These are phyloP conservation scores for Melaleuca quinquenervia DNA, from an alignment of 345 rosid species.

Conservation along the genomic window DNA sequence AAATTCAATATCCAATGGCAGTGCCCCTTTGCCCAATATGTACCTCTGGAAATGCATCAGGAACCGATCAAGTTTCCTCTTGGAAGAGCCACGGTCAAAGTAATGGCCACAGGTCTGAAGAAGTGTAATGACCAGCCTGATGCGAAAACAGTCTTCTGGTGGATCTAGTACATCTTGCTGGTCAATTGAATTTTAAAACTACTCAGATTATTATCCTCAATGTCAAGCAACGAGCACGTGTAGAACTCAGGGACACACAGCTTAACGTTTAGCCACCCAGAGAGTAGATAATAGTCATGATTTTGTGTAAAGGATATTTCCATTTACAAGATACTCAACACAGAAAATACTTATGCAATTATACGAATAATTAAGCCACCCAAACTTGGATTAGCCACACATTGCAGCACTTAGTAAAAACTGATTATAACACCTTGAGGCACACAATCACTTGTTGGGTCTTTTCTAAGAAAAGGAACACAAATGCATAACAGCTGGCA, in stretches of 20 bases:
- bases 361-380: background rate
- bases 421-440: background rate
- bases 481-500: background rate
- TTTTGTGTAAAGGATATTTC: background rate
- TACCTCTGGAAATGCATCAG: slow-evolving; percentile 91
- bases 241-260: background rate
- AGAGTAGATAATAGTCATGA: background rate
- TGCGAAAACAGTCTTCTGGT: slow-evolving; percentile 92
- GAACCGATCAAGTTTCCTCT: slow-evolving; percentile 91
- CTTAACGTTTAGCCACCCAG: background rate
- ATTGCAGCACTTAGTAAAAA: background rate
- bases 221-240: background rate
- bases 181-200: background rate
- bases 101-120: slow-evolving; percentile 97
- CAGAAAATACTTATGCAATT: background rate
- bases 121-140: slow-evolving; percentile 88
- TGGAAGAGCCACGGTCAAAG: slow-evolving; percentile 95
- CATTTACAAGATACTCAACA: background rate
- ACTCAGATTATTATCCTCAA: background rate
- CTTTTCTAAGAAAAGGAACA: background rate
- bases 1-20: slow-evolving; percentile 89
- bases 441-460: background rate
- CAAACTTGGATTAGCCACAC: background rate
- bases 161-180: slow-evolving; percentile 91
- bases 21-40: slow-evolving; percentile 71